These are phyloP conservation scores for Mycena albidolilacea DNA, from an alignment of 768 basidiomycete genomes.

Conservation along the genomic window DNA sequence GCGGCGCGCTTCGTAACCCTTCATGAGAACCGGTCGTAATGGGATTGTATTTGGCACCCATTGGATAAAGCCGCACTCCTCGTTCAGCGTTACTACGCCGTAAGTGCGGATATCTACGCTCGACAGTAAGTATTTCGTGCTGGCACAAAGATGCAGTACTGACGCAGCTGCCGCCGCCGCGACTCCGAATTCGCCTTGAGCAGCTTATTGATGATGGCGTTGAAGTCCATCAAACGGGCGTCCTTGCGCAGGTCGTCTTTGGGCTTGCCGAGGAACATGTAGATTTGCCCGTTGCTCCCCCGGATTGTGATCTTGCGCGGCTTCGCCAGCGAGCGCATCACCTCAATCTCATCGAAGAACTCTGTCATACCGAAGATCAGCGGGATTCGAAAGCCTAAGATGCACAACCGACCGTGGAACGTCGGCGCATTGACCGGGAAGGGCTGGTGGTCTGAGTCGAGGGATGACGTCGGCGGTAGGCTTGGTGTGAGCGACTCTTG, in stretches of 20 bases:
- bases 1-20: slow-evolving; percentile 70
- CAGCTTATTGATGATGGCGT: slow-evolving; percentile 96
- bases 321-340: slow-evolving; percentile 93
- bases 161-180: slow-evolving; percentile 90
- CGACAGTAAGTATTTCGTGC: not conserved
- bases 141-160: slow-evolving; percentile 49
- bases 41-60: slow-evolving; percentile 97
- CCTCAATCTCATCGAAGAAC: slow-evolving; percentile 85
- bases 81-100: slow-evolving; percentile 97
- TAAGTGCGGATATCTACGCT: slow-evolving; percentile 93
- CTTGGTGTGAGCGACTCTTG: slow-evolving; percentile 93
- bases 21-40: slow-evolving; percentile 80
- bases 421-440: slow-evolving; percentile 85
- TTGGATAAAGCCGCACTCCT: slow-evolving; percentile 97
- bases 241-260: slow-evolving; percentile 98
- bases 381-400: not conserved
- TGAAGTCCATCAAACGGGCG: slow-evolving; percentile 97
- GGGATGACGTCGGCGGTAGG: slow-evolving; percentile 81
- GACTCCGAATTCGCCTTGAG: slow-evolving; percentile 96
- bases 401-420: slow-evolving; percentile 71
- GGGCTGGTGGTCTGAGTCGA: slow-evolving; percentile 78
- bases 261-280: slow-evolving; percentile 96
- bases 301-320: slow-evolving; percentile 92
- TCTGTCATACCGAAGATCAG: slow-evolving; percentile 56
- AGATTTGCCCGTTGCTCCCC: slow-evolving; percentile 86